Base-by-base conservation (phyloP, 225 moss, liverwort and hornwort genomes). In the Pleurozium schreberi region DNA sequence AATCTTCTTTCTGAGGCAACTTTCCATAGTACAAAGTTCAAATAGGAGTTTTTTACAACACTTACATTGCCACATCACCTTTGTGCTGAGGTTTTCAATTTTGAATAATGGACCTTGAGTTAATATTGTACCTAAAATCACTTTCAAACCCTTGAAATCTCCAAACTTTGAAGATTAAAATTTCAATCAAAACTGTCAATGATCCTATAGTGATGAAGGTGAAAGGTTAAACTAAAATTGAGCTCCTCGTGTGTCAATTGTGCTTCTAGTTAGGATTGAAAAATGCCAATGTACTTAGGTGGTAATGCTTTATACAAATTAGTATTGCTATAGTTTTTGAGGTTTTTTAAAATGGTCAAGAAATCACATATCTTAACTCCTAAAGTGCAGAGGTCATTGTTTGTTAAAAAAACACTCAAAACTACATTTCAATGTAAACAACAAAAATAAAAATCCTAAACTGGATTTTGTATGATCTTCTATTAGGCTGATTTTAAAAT, bases 101-200 rank as follows among this genome's bases (percentile, higher is more conserved):
- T 75, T 75, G 6, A 11, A 10, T 47, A 49, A 50, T 34, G 7
- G 3, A 4, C 34, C 2, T 75, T 50, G 8, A 50, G 0, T 50
- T 75, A 8, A 12, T 20, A 43, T 4, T 15, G 9, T 18, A 33
- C 8, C 12, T 33, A 20, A 20, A 33, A 49, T 7, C 3, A 33
- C 50, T 75, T 75, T 52, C 21, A 52, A 75, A 1, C 8, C 8
- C 21, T 52, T 52, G 4, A 22, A 33, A 21, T 75, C 2, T 52
- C 12, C 12, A 21, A 75, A 73, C 30, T 50, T 1, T 31, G 3
- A 75, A 12, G 50, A 75, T 75, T 13, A 7, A 21, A 3, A 50
- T 8, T 2, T 8, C 4, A 11, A 10, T n/a, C n/a, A 30, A 10
- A 17, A 9, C 6, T 1, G 0, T 3, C 28, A 62, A 62, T 18